These are phyloP conservation scores for Alternaria postmessia DNA, from an alignment of 2,329 filamentous ascomycete genomes.

Conservation along the genomic window DNA sequence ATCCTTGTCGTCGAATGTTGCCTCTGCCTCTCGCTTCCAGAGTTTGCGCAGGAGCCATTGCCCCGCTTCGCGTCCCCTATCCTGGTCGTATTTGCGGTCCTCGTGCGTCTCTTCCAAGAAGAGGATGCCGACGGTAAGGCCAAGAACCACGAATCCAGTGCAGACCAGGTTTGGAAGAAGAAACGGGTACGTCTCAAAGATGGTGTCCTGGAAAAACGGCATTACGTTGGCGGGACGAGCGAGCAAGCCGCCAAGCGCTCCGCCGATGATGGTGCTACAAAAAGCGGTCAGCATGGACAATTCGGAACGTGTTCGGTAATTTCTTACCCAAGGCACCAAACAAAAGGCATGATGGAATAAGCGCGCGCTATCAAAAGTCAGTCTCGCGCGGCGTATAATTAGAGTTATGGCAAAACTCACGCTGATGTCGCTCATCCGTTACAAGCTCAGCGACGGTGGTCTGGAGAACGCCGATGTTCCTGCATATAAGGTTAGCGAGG, in stretches of 20 bases:
- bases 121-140: constrained; percentile 79
- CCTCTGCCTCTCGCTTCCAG: constrained; percentile 38
- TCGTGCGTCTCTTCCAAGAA: constrained; percentile 95
- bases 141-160: constrained; percentile 76
- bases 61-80: constrained; percentile 79
- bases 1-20: constrained; percentile 50
- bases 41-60: constrained; percentile 66
- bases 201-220: constrained; percentile 77
- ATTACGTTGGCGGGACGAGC: constrained; percentile 87
- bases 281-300: constrained; percentile 34
- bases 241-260: constrained; percentile 87
- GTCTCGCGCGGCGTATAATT: constrained; percentile 18
- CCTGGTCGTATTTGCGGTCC: constrained; percentile 77
- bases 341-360: constrained; percentile 97
- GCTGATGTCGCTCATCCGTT: constrained; percentile 91
- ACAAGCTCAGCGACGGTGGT: constrained; percentile 95
- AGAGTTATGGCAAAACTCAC: constrained; percentile 59
- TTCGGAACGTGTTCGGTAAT: constrained; percentile 18
- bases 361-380: constrained; percentile 72
- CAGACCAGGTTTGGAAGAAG: constrained; percentile 92
- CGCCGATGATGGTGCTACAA: constrained; percentile 84
- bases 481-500: constrained; percentile 53
- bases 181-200: constrained; percentile 90
- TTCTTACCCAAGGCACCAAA: constrained; percentile 89
- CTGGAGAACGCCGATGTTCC: constrained; percentile 93